Evolutionary conservation across 106 monocot genomes (phyloP), one percentile per base, ranked within the genome.

Genomic region (Dendrobium catenatum): DNA sequence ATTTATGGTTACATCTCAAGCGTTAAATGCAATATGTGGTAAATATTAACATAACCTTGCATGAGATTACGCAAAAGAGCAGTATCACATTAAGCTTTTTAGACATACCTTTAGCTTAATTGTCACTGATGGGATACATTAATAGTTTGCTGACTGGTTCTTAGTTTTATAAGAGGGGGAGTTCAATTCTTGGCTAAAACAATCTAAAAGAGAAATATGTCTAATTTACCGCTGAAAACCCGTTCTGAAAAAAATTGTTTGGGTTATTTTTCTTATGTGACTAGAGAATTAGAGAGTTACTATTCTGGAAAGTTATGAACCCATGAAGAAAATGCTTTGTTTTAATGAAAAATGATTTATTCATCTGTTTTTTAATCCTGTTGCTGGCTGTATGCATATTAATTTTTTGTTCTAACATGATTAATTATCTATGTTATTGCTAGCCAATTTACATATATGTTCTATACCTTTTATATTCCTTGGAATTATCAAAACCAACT

Each of bases 341-440:
- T 67, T 22, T 67, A 58, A 67, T 22, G 67, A 26, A 67, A 27
- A 27, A 9, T 27, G 67, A 27, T 24, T 33, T 70, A 1, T 51
- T 51, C 2, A 13, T 51, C 15, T 51, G 51, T 51, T 70, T 37
- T 8, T 37, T 37, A 16, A 37, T 70, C 13, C 33, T 70, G 33
- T 70, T 13, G 24, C 13, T 29, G 13, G 70, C 70, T 37, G 22
- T n/a, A 70, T 37, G 70, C 24, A 70, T 37, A 3, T 37, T 70
- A 22, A 13, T 70, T 70, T 70, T 70, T 70, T 70, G 33, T 37
- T 10, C 33, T 70, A 70, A 11, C 15, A 2, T 4, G 33, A 31
- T 70, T 61, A 61, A 61, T n/a, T 61, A n/a, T 61, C 8, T 70
- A 70, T 70, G 22, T 70, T 70, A 31, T 70, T 20, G 70, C 37